Evolutionary conservation across 2,329 filamentous ascomycete genomes (phyloP), one percentile per base, ranked within the genome.

Genomic region (Ustulina deusta): DNA sequence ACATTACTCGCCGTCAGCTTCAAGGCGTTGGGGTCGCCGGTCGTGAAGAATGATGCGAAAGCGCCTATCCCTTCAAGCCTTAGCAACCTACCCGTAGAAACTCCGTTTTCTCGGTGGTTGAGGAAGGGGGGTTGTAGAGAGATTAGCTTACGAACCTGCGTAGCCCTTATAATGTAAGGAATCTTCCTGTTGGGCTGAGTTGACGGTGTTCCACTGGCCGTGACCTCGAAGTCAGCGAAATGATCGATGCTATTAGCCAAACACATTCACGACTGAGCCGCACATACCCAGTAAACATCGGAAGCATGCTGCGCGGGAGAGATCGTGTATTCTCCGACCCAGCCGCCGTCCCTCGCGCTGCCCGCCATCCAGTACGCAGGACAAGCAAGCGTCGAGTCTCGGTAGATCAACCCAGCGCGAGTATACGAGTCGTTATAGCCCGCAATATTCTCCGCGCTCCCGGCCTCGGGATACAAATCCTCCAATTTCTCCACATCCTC

Each of bases 311-410:
- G 86, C 0, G 88, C 87, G 0, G 88, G 88, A 6, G 79, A 73
- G 60, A 89, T 89, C 0, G 84, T 86, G 71, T 90, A 90, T 74
- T 90, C 86, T 1, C 85, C 84, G 25, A 90, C 42, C 79, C 85
- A 90, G 2, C 85, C 81, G 1, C 80, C 79, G 17, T 75, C 75
- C 0, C 76, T 74, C 1, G 85, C 83, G 1, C 81, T 80, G 2
- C 77, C 76, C 0, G 84, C 81, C 68, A 86, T 80, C 88, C 87
- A 90, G 68, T 85, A 86, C 1, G 83, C 83, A 0, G 88, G 88
- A 74, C 88, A 90, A 0, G 87, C 83, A 7, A 90, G 81, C 0
- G 88, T 84, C 0, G 85, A 78, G 72, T 90, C 88, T 13, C 88
- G 78, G 69, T 86, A 90, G 1, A 90, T 76, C 20, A 90, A 73